These are phyloP conservation scores for Achaetomiella virescens DNA, from an alignment of 495 filamentous ascomycete genomes.

Conservation along the genomic window DNA sequence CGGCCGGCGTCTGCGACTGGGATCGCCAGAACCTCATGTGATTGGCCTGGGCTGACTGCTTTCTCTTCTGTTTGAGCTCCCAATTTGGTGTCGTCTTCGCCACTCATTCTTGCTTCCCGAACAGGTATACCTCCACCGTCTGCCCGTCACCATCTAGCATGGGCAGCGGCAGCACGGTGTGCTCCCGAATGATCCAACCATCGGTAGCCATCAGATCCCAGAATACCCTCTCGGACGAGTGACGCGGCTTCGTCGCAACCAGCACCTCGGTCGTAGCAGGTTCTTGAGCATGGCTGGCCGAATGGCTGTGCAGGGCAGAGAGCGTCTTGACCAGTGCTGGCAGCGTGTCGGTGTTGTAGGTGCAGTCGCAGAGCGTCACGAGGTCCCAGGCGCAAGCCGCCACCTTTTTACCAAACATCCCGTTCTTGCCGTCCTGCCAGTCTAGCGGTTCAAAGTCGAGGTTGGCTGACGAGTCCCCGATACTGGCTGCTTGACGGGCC, in stretches of 20 bases:
- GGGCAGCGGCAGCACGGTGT: slow-evolving; percentile 48
- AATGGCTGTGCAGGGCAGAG: slow-evolving; percentile 38
- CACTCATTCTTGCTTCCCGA: slow-evolving; percentile 22
- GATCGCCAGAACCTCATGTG: too few species aligned
- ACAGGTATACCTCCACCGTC: slow-evolving; percentile 56
- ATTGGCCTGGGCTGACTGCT: too few species aligned
- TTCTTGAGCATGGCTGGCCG: slow-evolving; percentile 3
- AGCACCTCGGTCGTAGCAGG: slow-evolving; percentile 42
- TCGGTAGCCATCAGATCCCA: slow-evolving; percentile 66
- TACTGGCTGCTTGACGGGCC: slow-evolving; percentile 12
- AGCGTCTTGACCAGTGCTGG: slow-evolving; percentile 70
- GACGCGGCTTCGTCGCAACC: slow-evolving; percentile 76
- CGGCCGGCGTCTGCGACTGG: too few species aligned
- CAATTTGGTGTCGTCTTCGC: too few species aligned
- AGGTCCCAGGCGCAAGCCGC: slow-evolving; percentile 54
- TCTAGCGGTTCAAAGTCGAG: slow-evolving; percentile 59
- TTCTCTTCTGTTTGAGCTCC: too few species aligned
- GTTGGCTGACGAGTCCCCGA: not conserved
- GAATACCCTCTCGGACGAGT: slow-evolving; percentile 73
- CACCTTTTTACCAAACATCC: slow-evolving; percentile 31
- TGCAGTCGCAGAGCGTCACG: slow-evolving; percentile 84
- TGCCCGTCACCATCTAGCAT: slow-evolving; percentile 52
- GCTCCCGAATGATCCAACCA: slow-evolving; percentile 46
- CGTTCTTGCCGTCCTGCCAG: slow-evolving; percentile 53
- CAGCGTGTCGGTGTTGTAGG: slow-evolving; percentile 82